A percentile compares a stretch with the other conserved stretches of the same genome.
Evolutionary conservation across 768 basidiomycete species (phyloP).

Genomic region (Lentinula detonsa): DNA sequence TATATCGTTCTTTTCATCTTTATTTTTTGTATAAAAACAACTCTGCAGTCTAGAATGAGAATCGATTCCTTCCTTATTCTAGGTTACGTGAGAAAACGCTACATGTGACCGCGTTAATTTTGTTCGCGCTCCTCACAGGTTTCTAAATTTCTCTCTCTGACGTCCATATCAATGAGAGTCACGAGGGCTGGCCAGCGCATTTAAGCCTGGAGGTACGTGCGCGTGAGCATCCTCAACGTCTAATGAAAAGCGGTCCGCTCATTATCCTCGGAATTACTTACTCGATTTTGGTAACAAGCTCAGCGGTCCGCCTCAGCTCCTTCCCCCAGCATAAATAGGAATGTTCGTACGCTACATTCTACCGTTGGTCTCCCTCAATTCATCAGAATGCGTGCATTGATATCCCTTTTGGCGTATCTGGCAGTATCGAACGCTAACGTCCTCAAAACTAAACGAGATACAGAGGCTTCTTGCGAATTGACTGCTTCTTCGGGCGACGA

Average conservation of each 20-base stretch:
- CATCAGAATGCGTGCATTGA: neutral
- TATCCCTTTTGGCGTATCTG: neutral
- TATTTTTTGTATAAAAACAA: neutral
- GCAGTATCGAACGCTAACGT: neutral
- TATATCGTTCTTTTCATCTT: neutral
- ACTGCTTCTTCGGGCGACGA: slow-evolving; percentile 43
- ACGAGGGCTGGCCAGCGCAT: neutral
- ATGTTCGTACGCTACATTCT: neutral
- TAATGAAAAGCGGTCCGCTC: neutral
- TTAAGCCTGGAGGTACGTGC: neutral
- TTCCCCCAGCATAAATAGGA: neutral
- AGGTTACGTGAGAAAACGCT: neutral
- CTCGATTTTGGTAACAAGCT: neutral
- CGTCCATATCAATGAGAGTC: neutral
- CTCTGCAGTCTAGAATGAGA: slow-evolving; percentile 3
- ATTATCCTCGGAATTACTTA: neutral
- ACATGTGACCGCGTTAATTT: neutral
- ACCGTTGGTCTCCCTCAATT: neutral
- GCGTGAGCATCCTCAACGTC: neutral
- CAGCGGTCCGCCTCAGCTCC: neutral
- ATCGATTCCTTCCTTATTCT: no score
- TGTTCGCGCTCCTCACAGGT: neutral
- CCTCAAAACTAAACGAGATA: neutral
- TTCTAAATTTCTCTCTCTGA: neutral
- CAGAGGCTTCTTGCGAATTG: slow-evolving; percentile 29